These are phyloP conservation scores for Neurospora sp. DNA, from an alignment of 495 filamentous ascomycete genomes.

Conservation along the genomic window DNA sequence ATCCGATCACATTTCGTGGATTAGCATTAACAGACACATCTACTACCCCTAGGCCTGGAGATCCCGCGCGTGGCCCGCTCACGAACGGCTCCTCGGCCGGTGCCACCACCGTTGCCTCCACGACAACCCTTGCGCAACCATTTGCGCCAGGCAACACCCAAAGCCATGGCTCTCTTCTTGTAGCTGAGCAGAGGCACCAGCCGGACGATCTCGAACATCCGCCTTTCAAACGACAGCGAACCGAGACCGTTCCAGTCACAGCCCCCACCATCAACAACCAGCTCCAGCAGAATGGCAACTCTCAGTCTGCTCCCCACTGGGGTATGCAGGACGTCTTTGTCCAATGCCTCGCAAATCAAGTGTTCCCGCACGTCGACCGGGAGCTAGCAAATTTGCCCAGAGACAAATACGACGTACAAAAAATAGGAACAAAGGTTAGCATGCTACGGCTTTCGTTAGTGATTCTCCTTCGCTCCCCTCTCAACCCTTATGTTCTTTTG, in stretches of 20 bases:
- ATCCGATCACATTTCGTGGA: background rate
- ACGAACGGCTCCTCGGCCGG: background rate
- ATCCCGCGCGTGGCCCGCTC: background rate
- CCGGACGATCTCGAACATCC: background rate
- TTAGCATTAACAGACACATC: background rate
- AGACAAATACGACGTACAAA: background rate
- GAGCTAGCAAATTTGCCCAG: background rate
- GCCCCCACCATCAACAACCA: background rate
- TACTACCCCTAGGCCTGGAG: background rate
- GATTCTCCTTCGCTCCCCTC: background rate
- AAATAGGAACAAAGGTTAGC: slow-evolving; percentile 9
- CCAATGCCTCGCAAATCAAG: slow-evolving; percentile 21
- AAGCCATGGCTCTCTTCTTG: background rate
- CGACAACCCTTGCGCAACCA: background rate
- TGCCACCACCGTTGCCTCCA: background rate
- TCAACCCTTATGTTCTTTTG: background rate
- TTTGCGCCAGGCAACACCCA: background rate
- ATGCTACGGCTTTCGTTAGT: background rate
- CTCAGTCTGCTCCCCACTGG: background rate
- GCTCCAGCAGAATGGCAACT: background rate
- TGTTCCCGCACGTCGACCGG: slow-evolving; percentile 26
- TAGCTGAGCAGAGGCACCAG: background rate
- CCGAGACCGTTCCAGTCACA: background rate
- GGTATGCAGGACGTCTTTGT: background rate
- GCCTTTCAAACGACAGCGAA: background rate